Base-by-base conservation (phyloP, 108 stramenopile genomes). In the Fistulifera solaris region DNA sequence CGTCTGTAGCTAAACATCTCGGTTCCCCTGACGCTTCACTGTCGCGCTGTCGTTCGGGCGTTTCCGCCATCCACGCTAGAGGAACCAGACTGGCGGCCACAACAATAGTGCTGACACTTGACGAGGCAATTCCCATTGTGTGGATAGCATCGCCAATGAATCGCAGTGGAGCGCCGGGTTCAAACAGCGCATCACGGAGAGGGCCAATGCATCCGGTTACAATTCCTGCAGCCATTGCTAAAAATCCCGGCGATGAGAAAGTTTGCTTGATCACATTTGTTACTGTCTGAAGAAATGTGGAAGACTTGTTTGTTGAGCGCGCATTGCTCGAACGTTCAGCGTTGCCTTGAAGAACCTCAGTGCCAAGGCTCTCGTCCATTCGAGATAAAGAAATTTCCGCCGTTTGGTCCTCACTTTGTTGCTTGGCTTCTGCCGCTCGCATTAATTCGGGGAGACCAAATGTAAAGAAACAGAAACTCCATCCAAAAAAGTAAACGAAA, bases 401-500 rank as follows among this genome's bases (percentile, higher is more conserved):
- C 23, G 48, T 58, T 26, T 52, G 26, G 0, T 66, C 48, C 18
- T 51, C n/a, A 3, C 19, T 26, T 51, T 41, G 44, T 31, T 60
- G 23, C 52, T 48, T 57, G 8, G 23, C 46, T 17, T 47, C 49
- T 10, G 64, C 64, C 1, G 66, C 65, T 13, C 18, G n/a, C 46
- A 73, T 50, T 40, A 82, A 52, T 47, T 65, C 49, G 27, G 63
- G 62, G 62, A 81, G 52, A 18, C 85, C 85, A 54, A 87, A 47
- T 0, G 62, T 49, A 75, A 75, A 87, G 48, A 78, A 83, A 46
- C 68, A 38, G 17, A 83, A 61, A 42, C 55, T 63, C 72, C 76
- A 87, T 23, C 58, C 62, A 46, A 87, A 87, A 56, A 87, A 87
- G 46, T 83, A 87, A 21, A 61, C 48, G 60, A 87, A 87, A 28